Evolutionary conservation across 805 yeast species (phyloP).

Genomic region (Nematodospora valgi): DNA sequence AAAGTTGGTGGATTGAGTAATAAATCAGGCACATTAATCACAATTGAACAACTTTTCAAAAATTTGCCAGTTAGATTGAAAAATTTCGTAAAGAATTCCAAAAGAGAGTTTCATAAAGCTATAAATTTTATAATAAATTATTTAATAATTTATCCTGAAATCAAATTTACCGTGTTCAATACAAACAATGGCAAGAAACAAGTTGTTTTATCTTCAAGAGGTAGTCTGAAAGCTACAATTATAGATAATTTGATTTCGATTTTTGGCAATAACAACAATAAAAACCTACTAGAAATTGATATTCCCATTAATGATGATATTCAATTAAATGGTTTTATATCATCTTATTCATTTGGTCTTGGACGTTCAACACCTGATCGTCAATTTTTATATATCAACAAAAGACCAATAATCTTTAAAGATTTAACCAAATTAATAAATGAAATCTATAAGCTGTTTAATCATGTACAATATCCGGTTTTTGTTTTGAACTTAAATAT

Average conservation of each 20-base stretch:
- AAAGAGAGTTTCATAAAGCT: constrained; percentile 71
- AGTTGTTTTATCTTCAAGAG: constrained; percentile 57
- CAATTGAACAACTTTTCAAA: constrained; percentile 56
- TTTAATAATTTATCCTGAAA: constrained; percentile 54
- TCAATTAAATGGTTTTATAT: constrained; percentile 57
- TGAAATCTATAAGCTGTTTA: constrained; percentile 70
- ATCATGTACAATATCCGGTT: constrained; percentile 70
- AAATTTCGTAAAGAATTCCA: constrained; percentile 63
- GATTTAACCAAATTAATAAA: constrained; percentile 56
- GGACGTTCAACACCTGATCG: constrained; percentile 65
- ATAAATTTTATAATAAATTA: constrained; percentile 62
- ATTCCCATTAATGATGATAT: constrained; percentile 36
- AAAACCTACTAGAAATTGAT: constrained; percentile 54
- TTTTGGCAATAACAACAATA: constrained; percentile 64
- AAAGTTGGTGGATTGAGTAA: constrained; percentile 36
- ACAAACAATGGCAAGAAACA: constrained; percentile 41
- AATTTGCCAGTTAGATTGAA: constrained; percentile 79
- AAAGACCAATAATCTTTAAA: constrained; percentile 66
- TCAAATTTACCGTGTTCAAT: constrained; percentile 62
- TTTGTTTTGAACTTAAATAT: constrained; percentile 59
- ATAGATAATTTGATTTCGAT: constrained; percentile 59
- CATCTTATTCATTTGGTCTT: constrained; percentile 75
- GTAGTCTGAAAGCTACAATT: constrained; percentile 36
- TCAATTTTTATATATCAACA: constrained; percentile 71
- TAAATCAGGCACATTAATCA: constrained; percentile 61